These are phyloP conservation scores for Aspergillus spinulosporus DNA, from an alignment of 2,329 filamentous ascomycete species.

Conservation along the genomic window DNA sequence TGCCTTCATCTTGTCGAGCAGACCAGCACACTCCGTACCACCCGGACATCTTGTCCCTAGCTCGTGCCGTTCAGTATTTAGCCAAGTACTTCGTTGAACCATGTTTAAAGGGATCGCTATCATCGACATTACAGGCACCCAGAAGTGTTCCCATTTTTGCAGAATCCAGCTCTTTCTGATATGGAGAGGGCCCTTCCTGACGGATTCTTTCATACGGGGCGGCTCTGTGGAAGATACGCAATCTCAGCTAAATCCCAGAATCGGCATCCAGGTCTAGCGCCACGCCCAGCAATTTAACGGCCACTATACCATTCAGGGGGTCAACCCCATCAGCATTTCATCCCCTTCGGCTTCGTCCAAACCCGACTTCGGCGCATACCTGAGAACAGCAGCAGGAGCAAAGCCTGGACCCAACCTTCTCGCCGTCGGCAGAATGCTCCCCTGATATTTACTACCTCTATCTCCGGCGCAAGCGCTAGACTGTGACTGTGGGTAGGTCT, in stretches of 20 bases:
- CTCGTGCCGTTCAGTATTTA: background rate
- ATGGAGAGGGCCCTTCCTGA: too few relatives aligned
- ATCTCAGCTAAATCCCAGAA: background rate
- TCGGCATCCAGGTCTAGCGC: background rate
- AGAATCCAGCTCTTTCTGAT: background rate
- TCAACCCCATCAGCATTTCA: background rate
- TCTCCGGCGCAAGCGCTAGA: background rate
- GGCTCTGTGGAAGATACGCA: background rate
- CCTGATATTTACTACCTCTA: background rate
- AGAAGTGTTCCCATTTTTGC: background rate
- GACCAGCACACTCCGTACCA: too few relatives aligned
- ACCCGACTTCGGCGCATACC: background rate
- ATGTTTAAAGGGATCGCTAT: constrained; percentile 26
- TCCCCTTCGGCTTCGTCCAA: background rate
- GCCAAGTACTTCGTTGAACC: constrained; percentile 30
- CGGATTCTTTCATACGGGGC: background rate
- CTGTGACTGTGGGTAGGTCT: background rate
- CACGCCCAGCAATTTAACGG: background rate
- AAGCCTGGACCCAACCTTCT: background rate
- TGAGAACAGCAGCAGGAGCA: background rate
- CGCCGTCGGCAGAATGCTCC: constrained; percentile 1
- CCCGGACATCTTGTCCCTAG: background rate
- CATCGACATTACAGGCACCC: constrained; percentile 1
- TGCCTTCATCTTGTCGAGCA: too few relatives aligned
- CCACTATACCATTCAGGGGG: background rate